A percentile compares a stretch with the other conserved stretches of the same genome.
These are phyloP conservation scores for Ogataea henricii DNA, from an alignment of 805 yeast species.

Conservation along the genomic window DNA sequence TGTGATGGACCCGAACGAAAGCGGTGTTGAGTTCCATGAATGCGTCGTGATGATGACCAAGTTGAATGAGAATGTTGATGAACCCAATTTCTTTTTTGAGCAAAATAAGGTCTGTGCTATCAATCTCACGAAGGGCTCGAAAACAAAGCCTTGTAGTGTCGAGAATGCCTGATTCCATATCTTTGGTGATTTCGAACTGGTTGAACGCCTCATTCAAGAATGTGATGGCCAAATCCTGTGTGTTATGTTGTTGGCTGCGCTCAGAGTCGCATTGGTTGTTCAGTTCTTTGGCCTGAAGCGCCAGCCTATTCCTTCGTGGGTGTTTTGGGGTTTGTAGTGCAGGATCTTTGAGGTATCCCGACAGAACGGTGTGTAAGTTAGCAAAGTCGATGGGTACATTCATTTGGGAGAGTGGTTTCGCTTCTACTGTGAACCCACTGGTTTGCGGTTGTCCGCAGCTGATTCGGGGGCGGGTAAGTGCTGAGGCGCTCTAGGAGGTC, in stretches of 20 bases:
- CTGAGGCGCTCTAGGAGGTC: neutral
- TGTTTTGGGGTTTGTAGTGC: neutral
- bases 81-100: constrained; percentile 9
- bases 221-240: constrained; percentile 14
- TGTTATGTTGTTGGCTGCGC: neutral
- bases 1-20: neutral
- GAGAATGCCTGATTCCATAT: constrained; percentile 5
- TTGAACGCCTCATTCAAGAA: constrained; percentile 12
- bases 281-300: constrained; percentile 11
- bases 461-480: neutral
- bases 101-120: neutral
- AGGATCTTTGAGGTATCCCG: constrained; percentile 10
- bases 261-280: constrained; percentile 7
- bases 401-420: constrained; percentile 1
- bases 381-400: constrained; percentile 7
- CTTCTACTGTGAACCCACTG: neutral
- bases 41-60: constrained; percentile 1
- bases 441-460: neutral
- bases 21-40: neutral
- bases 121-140: constrained; percentile 8
- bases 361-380: constrained; percentile 9
- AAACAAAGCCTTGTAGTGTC: constrained; percentile 15
- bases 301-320: constrained; percentile 2
- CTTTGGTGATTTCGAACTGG: neutral
- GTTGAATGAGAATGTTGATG: neutral